Evolutionary conservation across 768 basidiomycete species (phyloP), one percentile per base, ranked within the genome.

Genomic region (Lyophyllum atratum): DNA sequence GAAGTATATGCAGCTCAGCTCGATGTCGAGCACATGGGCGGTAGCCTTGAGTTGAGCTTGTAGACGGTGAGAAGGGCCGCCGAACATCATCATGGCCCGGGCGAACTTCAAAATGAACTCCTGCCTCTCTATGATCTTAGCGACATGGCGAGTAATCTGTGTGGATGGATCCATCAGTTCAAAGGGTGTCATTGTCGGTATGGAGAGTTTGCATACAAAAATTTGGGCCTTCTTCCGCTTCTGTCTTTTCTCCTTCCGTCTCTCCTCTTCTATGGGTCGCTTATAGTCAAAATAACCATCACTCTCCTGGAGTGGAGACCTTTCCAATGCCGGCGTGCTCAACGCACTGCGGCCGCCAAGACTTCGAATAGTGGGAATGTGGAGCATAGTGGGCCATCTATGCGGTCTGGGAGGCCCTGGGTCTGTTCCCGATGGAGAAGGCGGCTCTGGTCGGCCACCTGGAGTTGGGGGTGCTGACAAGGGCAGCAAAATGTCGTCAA

Each of bases 1-100:
- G 26, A 90, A 72, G 66, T 92, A 90, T 70, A 93, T 79, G 72
- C 91, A 88, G 65, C 84, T 85, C 43, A 76, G 62, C 52, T 76
- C 79, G 56, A 94, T 78, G 59, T 94, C 92, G 24, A 95, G 81
- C 14, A 93, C 90, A 7, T 80, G 80, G 14, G 86, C 90, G 1
- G 92, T 90, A 14, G 88, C 85, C 66, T 86, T 84, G 54, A 94
- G 85, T 68, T 94, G 92, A 1, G 90, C 81, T 64, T 87, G 90
- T 19, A 95, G 79, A 40, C 92, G 87, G 69, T 95, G 91, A 12
- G 87, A 83, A 19, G 92, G 90, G 5, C 86, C 87, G 10, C 92
- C 92, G 62, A 91, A 93, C 83, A 90, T 91, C 90, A 94, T 95
- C 80, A 95, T 85, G 10, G 90, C 85, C 49, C 90, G 83, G 6